Conservation (phyloP, 208 protist species). For the Phytomonas francai region DNA sequence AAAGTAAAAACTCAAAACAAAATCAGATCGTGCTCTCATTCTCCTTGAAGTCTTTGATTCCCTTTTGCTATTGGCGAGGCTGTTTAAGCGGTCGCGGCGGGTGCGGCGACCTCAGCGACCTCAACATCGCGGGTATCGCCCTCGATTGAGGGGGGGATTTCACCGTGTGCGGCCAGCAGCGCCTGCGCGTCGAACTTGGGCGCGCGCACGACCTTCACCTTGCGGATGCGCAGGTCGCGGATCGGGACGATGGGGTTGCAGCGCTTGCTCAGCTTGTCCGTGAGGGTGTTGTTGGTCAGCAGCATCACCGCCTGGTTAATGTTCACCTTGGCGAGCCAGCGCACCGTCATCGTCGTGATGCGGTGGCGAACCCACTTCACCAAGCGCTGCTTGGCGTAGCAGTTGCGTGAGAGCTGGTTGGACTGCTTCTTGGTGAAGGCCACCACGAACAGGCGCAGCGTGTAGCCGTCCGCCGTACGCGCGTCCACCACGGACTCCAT, state of each 20-base stretch:
- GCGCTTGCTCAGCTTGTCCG: slow-evolving; percentile 92
- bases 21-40: no score
- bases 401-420: slow-evolving; percentile 94
- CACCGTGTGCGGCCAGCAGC: slow-evolving; percentile 89
- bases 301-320: slow-evolving; percentile 94
- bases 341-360: slow-evolving; percentile 94
- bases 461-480: slow-evolving; percentile 97
- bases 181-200: slow-evolving; percentile 94
- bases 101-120: slow-evolving; percentile 29
- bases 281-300: slow-evolving; percentile 92
- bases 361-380: slow-evolving; percentile 92
- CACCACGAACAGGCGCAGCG: slow-evolving; percentile 96
- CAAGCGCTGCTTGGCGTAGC: slow-evolving; percentile 96
- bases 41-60: no score
- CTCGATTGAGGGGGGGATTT: slow-evolving; percentile 76
- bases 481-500: slow-evolving; percentile 95
- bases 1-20: no score
- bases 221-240: slow-evolving; percentile 97
- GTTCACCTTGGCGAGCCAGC: slow-evolving; percentile 75
- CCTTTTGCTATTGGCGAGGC: no score
- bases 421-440: slow-evolving; percentile 95
- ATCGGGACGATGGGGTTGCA: slow-evolving; percentile 95
- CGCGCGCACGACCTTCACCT: slow-evolving; percentile 95
- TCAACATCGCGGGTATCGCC: slow-evolving; percentile 67
- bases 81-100: neutral